Percentiles rank a stretch among this genome's conserved stretches.
phyloP scores from a whole-genome alignment of 1,139 yeast species.

The Lodderomyces oxycetoniae region DNA sequence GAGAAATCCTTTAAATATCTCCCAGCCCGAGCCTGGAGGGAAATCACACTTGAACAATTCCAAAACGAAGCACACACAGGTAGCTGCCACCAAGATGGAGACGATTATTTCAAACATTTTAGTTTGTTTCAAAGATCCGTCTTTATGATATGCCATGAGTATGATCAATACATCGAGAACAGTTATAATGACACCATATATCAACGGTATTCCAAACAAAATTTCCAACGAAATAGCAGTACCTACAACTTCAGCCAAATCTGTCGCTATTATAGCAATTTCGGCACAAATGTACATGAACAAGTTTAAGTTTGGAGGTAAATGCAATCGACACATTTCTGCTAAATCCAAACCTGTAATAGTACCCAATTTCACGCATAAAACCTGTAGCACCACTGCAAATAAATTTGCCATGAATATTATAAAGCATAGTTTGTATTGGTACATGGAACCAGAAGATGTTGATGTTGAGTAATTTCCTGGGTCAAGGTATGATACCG shows the following conservation, averaged over 20 bases:
- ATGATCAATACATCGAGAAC: conserved; percentile 69
- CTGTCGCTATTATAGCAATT: conserved; percentile 74
- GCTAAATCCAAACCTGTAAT: conserved; percentile 77
- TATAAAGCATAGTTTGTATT: conserved; percentile 59
- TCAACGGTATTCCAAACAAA: conserved; percentile 60
- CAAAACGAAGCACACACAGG: conserved; percentile 61
- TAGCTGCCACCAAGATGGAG: conserved; percentile 53
- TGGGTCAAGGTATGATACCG: conserved; percentile 79
- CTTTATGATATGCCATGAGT: conserved; percentile 65
- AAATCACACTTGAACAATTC: conserved; percentile 53
- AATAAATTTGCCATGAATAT: conserved; percentile 61
- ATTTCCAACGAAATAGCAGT: conserved; percentile 73
- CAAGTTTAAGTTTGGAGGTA: conserved; percentile 55
- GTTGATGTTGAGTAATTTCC: conserved; percentile 81
- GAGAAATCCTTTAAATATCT: conserved; percentile 54
- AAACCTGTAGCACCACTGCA: conserved; percentile 67
- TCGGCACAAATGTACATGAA: conserved; percentile 62
- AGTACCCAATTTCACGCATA: conserved; percentile 72
- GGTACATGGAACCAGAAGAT: conserved; percentile 70
- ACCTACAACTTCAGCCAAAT: conserved; percentile 78
- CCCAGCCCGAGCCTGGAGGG: conserved; percentile 29
- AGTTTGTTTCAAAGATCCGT: conserved; percentile 63
- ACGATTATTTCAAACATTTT: conserved; percentile 66
- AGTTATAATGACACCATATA: conserved; percentile 64
- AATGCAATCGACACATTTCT: conserved; percentile 64